A percentile compares a stretch with the other conserved stretches of the same genome.
phyloP scores from a whole-genome alignment of 108 stramenopile species.

The Aurantiochytrium sp. region DNA sequence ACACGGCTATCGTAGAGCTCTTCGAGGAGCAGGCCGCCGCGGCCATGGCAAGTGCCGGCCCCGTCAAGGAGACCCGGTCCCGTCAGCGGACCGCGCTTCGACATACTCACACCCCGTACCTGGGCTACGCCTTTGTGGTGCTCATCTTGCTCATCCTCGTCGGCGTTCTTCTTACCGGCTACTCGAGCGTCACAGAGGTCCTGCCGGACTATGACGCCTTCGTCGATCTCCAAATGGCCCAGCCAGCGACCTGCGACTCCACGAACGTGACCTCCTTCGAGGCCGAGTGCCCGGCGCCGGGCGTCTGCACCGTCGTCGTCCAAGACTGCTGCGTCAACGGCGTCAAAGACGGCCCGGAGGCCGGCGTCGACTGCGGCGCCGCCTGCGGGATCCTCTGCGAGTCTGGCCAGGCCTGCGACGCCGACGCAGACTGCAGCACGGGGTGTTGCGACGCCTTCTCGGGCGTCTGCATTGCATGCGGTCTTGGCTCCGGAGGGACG shows the following conservation, averaged over 20 bases:
- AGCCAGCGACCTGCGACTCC: neutral
- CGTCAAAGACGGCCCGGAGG: neutral
- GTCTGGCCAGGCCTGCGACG: neutral
- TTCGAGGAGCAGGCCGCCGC: neutral
- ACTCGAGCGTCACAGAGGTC: neutral
- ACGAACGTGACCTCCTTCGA: neutral
- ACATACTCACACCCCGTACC: neutral
- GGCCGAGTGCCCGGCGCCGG: neutral
- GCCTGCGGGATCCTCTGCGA: neutral
- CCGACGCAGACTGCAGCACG: neutral
- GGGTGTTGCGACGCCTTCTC: neutral
- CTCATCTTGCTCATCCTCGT: neutral
- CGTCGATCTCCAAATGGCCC: neutral
- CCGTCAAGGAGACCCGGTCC: neutral
- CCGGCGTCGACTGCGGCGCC: neutral
- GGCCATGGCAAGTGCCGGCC: neutral
- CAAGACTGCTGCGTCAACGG: neutral
- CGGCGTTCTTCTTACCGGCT: neutral
- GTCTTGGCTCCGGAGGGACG: too few relatives aligned
- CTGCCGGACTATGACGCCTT: neutral
- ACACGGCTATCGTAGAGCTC: neutral
- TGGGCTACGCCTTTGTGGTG: neutral
- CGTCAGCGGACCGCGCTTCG: too few relatives aligned
- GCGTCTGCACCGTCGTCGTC: neutral
- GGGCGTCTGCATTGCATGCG: too few relatives aligned